phyloP scores from a whole-genome alignment of 2,329 filamentous ascomycete genomes.

The Gaeumannomyces sp. region DNA sequence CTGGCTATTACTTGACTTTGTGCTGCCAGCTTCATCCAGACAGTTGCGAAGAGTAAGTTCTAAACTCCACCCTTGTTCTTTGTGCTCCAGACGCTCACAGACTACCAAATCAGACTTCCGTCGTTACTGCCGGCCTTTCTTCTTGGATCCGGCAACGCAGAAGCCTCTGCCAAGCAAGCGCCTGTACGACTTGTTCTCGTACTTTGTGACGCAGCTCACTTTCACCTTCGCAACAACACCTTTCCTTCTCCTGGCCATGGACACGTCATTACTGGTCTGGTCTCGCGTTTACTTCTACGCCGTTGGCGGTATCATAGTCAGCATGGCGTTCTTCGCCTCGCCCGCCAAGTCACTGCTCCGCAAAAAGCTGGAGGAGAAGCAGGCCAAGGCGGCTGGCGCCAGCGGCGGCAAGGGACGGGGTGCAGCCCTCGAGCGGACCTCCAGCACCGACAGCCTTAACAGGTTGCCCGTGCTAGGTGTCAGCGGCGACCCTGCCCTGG shows the following conservation, averaged over 20 bases:
- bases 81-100: slow-evolving; percentile 14
- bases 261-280: slow-evolving; percentile 70
- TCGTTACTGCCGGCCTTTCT: slow-evolving; percentile 85
- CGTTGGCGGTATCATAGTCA: slow-evolving; percentile 57
- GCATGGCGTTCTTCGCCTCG: slow-evolving; percentile 72
- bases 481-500: slow-evolving; percentile 66
- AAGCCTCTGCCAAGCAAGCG: slow-evolving; percentile 65
- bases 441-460: slow-evolving; percentile 52
- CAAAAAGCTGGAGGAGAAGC: slow-evolving; percentile 52
- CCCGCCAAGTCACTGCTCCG: slow-evolving; percentile 61
- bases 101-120: slow-evolving; percentile 62
- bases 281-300: slow-evolving; percentile 83
- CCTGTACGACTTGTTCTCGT: slow-evolving; percentile 66
- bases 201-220: slow-evolving; percentile 25
- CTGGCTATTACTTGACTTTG: slow-evolving; percentile 92
- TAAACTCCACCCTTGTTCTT: neutral
- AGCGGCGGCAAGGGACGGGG: slow-evolving; percentile 13
- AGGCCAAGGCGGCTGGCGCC: slow-evolving; percentile 29
- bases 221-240: slow-evolving; percentile 76
- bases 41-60: slow-evolving; percentile 80
- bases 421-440: slow-evolving; percentile 34
- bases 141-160: slow-evolving; percentile 71
- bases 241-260: slow-evolving; percentile 75
- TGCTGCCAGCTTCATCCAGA: slow-evolving; percentile 91
- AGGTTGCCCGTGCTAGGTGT: slow-evolving; percentile 66